phyloP scores from a whole-genome alignment of 306 rosid species.

The Lablab purpureus region DNA sequence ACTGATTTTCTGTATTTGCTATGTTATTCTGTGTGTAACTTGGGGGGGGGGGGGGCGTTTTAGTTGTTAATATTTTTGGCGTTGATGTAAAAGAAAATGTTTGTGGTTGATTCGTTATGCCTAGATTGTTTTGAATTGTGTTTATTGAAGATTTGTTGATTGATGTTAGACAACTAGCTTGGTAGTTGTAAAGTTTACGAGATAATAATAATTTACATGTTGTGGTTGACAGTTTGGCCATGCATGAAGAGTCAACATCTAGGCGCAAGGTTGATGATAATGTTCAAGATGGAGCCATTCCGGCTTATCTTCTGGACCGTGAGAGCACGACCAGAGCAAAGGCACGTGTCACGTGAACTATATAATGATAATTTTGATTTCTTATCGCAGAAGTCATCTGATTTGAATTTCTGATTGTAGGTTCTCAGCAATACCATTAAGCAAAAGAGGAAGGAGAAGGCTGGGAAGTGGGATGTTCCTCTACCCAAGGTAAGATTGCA shows the following conservation, averaged over 20 bases:
- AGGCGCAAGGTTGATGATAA: slow-evolving; percentile 86
- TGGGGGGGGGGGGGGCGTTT: not conserved
- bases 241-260: slow-evolving; percentile 85
- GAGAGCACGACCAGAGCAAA: slow-evolving; percentile 82
- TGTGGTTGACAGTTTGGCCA: slow-evolving; percentile 64
- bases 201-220: not conserved
- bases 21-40: not conserved
- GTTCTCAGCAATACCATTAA: slow-evolving; percentile 90
- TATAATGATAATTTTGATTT: not conserved
- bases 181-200: slow-evolving; percentile 11
- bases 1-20: not conserved
- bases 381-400: slow-evolving; percentile 27
- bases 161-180: not conserved
- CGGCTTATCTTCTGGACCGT: slow-evolving; percentile 88
- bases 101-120: not conserved
- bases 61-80: not conserved
- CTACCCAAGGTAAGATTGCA: slow-evolving; percentile 74
- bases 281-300: slow-evolving; percentile 81
- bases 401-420: slow-evolving; percentile 46
- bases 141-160: not conserved
- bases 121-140: not conserved
- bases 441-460: slow-evolving; percentile 96
- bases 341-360: slow-evolving; percentile 45
- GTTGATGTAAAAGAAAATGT: not conserved
- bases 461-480: slow-evolving; percentile 98